Conservation (phyloP, 2,329 filamentous ascomycete genomes). For the Pseudogymnoascus sp. region DNA sequence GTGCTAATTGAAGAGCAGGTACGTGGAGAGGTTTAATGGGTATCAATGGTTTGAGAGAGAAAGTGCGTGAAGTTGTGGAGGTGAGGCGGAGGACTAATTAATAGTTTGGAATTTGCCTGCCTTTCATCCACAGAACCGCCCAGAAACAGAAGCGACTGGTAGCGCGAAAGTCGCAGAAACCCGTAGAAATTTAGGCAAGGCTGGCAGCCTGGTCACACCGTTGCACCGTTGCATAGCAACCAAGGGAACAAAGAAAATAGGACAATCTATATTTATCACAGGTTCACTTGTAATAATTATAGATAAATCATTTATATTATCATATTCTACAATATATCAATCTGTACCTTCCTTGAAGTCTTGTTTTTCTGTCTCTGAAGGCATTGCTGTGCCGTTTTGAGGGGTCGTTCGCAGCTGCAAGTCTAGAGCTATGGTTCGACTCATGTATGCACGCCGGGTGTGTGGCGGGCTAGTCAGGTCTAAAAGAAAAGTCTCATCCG, state of each 20-base stretch:
- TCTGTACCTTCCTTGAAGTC: not conserved
- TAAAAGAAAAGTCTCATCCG: not conserved
- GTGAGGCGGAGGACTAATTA: conserved; percentile 11
- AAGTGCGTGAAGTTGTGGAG: conserved; percentile 6
- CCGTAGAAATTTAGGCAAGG: conserved; percentile 11
- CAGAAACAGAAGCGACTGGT: conserved; percentile 11
- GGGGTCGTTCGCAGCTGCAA: not conserved
- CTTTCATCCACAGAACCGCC: conserved; percentile 10
- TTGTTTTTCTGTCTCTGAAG: not conserved
- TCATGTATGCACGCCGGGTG: not conserved
- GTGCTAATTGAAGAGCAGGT: conserved; percentile 11
- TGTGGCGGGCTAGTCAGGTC: not conserved
- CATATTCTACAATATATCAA: not conserved
- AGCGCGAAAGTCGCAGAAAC: conserved; percentile 12
- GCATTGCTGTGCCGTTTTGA: not conserved
- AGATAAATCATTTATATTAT: not conserved
- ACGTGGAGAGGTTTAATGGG: conserved; percentile 4
- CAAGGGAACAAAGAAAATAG: not conserved
- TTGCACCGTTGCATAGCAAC: conserved; percentile 7
- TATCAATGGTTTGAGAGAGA: conserved; percentile 11
- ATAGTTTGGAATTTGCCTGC: conserved; percentile 10
- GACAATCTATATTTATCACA: not conserved
- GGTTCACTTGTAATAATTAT: not conserved
- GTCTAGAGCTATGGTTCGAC: not conserved
- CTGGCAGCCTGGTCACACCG: not conserved